phyloP scores from a whole-genome alignment of 352 stramenopile genomes.

The Pythium sukuiense region DNA sequence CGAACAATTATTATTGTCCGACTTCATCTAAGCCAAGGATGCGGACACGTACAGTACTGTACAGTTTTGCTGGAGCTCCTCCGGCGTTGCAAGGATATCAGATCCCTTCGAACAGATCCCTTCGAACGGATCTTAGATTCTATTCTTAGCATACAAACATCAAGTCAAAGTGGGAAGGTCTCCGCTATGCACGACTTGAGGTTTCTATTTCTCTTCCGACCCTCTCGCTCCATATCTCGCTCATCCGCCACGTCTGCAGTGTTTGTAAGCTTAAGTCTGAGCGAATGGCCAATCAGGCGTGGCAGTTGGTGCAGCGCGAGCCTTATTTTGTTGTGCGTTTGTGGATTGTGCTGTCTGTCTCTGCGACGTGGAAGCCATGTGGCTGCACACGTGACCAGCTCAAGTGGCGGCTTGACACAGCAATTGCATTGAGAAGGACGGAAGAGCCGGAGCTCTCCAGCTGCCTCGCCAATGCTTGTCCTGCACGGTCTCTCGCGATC shows the following conservation, averaged over 20 bases:
- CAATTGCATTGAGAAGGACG: background rate
- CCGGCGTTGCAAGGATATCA: background rate
- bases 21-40: too few relatives aligned
- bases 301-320: background rate
- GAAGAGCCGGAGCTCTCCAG: constrained; percentile 19
- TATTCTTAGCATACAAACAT: constrained; percentile 7
- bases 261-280: too few relatives aligned
- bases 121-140: too few relatives aligned
- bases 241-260: background rate
- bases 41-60: too few relatives aligned
- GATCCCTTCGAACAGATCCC: background rate
- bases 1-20: too few relatives aligned
- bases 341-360: constrained; percentile 14
- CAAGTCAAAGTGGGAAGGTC: background rate
- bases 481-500: background rate
- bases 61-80: too few relatives aligned
- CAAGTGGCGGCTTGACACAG: constrained; percentile 6
- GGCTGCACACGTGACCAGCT: constrained; percentile 13
- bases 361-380: constrained; percentile 20
- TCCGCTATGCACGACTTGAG: background rate
- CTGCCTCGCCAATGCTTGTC: background rate
- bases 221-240: background rate
- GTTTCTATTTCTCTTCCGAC: background rate
- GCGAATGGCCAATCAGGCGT: background rate
- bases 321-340: background rate